A percentile compares a stretch with the other conserved stretches of the same genome.
Evolutionary conservation across 371 early-diverging fungal genomes (phyloP).

Genomic region (Mucor irregularis): DNA sequence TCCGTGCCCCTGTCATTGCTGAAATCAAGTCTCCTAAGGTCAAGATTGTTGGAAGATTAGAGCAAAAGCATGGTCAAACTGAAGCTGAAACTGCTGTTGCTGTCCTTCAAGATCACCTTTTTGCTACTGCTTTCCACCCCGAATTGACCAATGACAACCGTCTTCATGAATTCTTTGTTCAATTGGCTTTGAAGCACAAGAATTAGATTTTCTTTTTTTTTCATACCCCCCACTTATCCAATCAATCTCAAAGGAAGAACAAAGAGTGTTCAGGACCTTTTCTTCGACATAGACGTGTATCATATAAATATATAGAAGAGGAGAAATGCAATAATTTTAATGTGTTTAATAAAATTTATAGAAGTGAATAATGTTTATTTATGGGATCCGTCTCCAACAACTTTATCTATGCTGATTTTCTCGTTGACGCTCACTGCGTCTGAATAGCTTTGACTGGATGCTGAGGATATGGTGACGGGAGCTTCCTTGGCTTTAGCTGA

Average conservation of each 20-base stretch:
- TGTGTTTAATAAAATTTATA: too few relatives aligned
- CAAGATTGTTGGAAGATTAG: conserved; percentile 64
- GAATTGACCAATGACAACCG: conserved; percentile 87
- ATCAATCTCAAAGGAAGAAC: not conserved
- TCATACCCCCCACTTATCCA: not conserved
- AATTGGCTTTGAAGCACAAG: conserved; percentile 38
- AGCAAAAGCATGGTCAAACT: conserved; percentile 47
- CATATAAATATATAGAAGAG: not conserved
- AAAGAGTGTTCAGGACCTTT: too few relatives aligned
- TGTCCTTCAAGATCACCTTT: conserved; percentile 80
- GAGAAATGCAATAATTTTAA: too few relatives aligned
- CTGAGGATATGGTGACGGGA: conserved; percentile 14
- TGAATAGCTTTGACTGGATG: conserved; percentile 33
- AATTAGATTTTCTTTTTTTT: not conserved
- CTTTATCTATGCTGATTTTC: conserved; percentile 16
- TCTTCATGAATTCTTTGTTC: conserved; percentile 85
- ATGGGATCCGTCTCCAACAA: not conserved
- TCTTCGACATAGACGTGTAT: too few relatives aligned
- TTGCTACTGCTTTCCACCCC: conserved; percentile 95
- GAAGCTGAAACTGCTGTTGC: conserved; percentile 78
- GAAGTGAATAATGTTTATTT: not conserved
- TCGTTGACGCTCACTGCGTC: conserved; percentile 30
- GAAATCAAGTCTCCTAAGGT: conserved; percentile 66
- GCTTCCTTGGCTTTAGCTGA: conserved; percentile 5
- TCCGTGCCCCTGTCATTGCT: conserved; percentile 93